Base-by-base conservation (phyloP, 148 eudicot species). In the Arctostaphylos glauca region DNA sequence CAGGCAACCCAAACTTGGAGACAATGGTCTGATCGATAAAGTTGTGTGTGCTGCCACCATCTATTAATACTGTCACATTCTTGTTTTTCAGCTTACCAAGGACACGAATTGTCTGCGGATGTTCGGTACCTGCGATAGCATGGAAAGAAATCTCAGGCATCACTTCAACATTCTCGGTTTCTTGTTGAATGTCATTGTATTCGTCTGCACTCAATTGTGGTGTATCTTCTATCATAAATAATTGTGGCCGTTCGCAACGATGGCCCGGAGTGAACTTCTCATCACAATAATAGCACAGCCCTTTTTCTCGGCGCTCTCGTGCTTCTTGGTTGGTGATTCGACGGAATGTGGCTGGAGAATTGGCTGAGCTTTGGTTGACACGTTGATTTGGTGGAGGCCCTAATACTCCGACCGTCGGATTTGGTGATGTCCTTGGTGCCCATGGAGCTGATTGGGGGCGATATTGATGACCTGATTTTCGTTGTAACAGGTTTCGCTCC, bases 61-160 rank as follows among this genome's bases (percentile, higher is more conserved):
- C n/a, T n/a, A n/a, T n/a, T n/a, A 79, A 46, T 0, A 62, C 81
- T 55, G 21, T 73, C 0, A 81, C 68, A 4, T 38, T 44, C n/a
- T 81, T 81, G 44, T 81, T 81, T 7, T 75, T 75, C 2, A 82
- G 9, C 25, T 75, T 82, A 0, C 80, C 80, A 38, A 74, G 5
- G 0, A 82, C 48, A 1, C 60, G 6, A 7, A 82, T 7, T 0
- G 84, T 82, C n/a, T 74, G 84, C 4, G 84, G 84, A 55, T 52
- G 50, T 3, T 68, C 75, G 53, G 84, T 6, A 6, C 79, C 53
- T 7, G 70, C 31, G 46, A 79, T 79, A 2, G 74, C 81, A 79
- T 79, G 81, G 47, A 79, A 79, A 23, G 73, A 79, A 43, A 79
- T 79, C 8, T 79, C 46, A 1, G 50, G 44, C 44, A 15, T 19